Evolutionary conservation across 768 basidiomycete species (phyloP), one percentile per base, ranked within the genome.

Genomic region (Tricholoma matsutake): DNA sequence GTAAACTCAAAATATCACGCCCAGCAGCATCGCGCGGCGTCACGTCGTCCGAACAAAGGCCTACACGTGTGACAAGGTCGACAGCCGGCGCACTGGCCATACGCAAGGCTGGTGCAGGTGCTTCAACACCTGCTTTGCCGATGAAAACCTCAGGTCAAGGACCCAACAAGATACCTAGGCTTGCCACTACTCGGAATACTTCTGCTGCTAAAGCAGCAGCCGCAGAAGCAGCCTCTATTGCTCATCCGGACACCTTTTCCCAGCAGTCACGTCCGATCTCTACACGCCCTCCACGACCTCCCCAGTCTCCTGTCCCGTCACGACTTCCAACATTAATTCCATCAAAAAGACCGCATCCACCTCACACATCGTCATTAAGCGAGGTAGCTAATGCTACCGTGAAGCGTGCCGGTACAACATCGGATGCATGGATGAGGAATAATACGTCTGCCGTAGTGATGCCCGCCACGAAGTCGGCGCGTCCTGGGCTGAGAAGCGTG

Each of bases 341-440:
- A 25, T 75, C 84, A 14, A 88, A 84, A 69, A 81, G 87, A 72
- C 73, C 79, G 59, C 73, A 80, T 13, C 63, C 63, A 14, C 52
- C 62, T 66, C 73, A 81, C 75, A 65, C 73, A 39, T 72, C 77
- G 6, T 81, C 81, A 43, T 68, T 87, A 63, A 81, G 75, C 43
- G 85, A 87, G 65, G 79, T 83, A 32, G 79, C 80, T 31, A 69
- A 71, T 43, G 71, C 72, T 34, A 74, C 79, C 47, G 64, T 80
- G 39, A 83, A 81, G 70, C 70, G 74, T 31, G 63, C 67, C 5
- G 68, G 66, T 41, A 67, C 75, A 49, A 69, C 76, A 2, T 77
- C 81, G 8, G 82, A 87, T 72, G 83, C 87, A 3, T 94, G 92
- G 92, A 90, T 94, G 78, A 88, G 84, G 64, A 85, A 84, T 41